Evolutionary conservation across 371 early-diverging fungal species (phyloP).

Genomic region (Syncephalastrum racemosum): DNA sequence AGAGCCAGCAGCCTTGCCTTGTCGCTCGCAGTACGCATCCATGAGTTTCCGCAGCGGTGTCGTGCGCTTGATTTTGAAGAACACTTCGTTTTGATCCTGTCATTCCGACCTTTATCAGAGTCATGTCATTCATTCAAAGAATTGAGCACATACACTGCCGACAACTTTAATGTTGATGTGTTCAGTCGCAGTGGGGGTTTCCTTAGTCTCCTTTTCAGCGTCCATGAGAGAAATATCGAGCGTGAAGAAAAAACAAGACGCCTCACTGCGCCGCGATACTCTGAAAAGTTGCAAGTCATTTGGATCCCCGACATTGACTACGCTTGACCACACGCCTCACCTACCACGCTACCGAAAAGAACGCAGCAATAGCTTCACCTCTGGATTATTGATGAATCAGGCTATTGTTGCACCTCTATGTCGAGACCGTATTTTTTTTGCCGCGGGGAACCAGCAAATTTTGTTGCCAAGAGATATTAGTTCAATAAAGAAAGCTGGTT

Average conservation of each 20-base stretch:
- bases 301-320: too few species aligned
- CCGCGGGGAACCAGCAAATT: too few species aligned
- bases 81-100: constrained; percentile 78
- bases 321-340: too few species aligned
- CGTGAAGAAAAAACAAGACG: background rate
- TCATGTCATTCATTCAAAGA: constrained; percentile 9
- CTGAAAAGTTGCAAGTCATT: too few species aligned
- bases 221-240: constrained; percentile 28
- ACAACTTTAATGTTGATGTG: constrained; percentile 91
- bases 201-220: constrained; percentile 52
- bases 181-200: constrained; percentile 51
- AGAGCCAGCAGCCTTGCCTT: constrained; percentile 71
- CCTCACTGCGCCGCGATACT: too few species aligned
- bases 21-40: constrained; percentile 86
- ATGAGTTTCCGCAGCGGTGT: constrained; percentile 90
- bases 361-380: too few species aligned
- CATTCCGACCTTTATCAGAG: background rate
- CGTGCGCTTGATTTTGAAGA: constrained; percentile 92
- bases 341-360: too few species aligned
- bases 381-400: too few species aligned
- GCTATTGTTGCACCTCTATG: too few species aligned
- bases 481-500: too few species aligned
- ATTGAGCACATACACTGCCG: constrained; percentile 65
- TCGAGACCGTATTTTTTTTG: too few species aligned
- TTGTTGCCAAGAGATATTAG: too few species aligned